These are phyloP conservation scores for Corynespora cassiicola DNA, from an alignment of 2,329 filamentous ascomycete genomes.

Conservation along the genomic window DNA sequence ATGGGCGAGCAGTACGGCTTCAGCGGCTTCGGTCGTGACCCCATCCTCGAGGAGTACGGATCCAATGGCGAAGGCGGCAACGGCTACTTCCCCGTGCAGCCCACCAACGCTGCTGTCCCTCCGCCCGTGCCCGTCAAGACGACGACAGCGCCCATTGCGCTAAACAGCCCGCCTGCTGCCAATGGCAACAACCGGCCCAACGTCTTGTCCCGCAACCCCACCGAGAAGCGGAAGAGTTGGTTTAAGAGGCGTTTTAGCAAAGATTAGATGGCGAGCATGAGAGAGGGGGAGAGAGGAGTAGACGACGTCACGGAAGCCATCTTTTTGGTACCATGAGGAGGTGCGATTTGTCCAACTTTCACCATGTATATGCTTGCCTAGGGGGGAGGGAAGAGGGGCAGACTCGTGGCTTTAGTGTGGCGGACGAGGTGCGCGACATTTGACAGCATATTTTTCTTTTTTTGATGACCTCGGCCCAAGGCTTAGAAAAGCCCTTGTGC, in stretches of 20 bases:
- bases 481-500: too few relatives aligned
- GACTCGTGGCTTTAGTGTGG: too few relatives aligned
- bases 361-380: slow-evolving; percentile 12
- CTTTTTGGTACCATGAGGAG: too few relatives aligned
- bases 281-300: slow-evolving; percentile 1
- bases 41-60: slow-evolving; percentile 51
- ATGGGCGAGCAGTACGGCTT: slow-evolving; percentile 65
- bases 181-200: slow-evolving; percentile 18
- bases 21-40: slow-evolving; percentile 54
- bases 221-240: slow-evolving; percentile 84
- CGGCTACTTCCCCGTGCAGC: slow-evolving; percentile 22
- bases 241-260: slow-evolving; percentile 83
- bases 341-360: slow-evolving; percentile 5
- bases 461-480: too few relatives aligned
- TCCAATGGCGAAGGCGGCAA: too few relatives aligned
- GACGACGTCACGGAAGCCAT: too few relatives aligned
- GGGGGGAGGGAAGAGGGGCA: slow-evolving; percentile 8
- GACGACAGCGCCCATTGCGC: slow-evolving; percentile 15
- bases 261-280: slow-evolving; percentile 38
- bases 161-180: slow-evolving; percentile 21
- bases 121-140: slow-evolving; percentile 27
- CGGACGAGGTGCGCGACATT: too few relatives aligned
- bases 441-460: too few relatives aligned
- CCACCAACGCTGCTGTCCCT: slow-evolving; percentile 22
- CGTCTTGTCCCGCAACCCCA: slow-evolving; percentile 29